phyloP scores from a whole-genome alignment of 2,329 filamentous ascomycete genomes.

The Thielaviopsis euricoi region DNA sequence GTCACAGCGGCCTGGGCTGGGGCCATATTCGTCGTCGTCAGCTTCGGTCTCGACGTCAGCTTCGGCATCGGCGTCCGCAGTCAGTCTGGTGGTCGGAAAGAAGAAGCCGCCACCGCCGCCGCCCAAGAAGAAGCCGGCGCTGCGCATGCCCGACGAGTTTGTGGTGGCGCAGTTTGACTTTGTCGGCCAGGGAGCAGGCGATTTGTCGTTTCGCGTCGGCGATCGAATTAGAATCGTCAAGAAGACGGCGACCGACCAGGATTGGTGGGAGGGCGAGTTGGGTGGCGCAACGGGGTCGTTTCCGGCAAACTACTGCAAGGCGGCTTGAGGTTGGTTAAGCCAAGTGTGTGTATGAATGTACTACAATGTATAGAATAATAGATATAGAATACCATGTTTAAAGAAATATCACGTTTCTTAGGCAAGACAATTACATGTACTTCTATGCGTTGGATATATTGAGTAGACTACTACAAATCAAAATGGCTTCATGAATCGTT shows the following conservation, averaged over 20 bases:
- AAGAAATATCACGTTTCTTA: too few species aligned
- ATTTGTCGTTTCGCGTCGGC: conserved; percentile 60
- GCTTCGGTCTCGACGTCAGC: too few species aligned
- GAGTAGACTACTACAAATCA: too few species aligned
- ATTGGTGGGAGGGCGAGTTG: conserved; percentile 78
- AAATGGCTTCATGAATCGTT: not conserved
- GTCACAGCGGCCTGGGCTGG: not conserved
- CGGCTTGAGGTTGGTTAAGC: conserved; percentile 14
- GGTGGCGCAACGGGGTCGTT: conserved; percentile 53
- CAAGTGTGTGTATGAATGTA: not conserved
- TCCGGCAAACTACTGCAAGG: conserved; percentile 66
- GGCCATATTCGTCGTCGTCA: not conserved
- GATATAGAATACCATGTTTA: not conserved
- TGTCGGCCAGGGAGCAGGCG: conserved; percentile 49
- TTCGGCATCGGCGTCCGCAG: not conserved
- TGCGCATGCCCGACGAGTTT: conserved; percentile 35
- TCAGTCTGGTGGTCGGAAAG: not conserved
- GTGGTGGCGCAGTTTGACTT: conserved; percentile 65
- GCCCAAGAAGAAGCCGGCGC: conserved; percentile 56
- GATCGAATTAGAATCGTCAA: conserved; percentile 63
- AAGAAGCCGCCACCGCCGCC: conserved; percentile 10
- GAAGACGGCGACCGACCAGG: conserved; percentile 63
- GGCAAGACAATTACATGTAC: too few species aligned
- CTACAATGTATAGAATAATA: not conserved
- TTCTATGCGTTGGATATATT: not conserved